These are phyloP conservation scores for Corymbia maculata DNA, from an alignment of 345 rosid species.

Conservation along the genomic window DNA sequence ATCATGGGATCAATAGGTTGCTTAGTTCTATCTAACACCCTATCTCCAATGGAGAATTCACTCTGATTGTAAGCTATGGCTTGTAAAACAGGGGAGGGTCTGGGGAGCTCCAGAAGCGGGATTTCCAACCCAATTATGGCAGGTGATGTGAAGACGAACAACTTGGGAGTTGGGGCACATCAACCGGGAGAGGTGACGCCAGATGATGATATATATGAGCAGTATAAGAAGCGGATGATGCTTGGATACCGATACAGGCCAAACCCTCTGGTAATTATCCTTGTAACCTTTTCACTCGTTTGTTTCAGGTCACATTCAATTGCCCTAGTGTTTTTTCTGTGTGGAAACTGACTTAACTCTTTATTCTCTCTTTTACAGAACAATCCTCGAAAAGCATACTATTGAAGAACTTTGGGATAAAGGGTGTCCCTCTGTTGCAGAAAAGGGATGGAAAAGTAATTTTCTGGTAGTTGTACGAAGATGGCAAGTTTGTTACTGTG, in stretches of 20 bases:
- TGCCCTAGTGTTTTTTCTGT: not conserved
- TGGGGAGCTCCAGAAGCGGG: conserved; percentile 86
- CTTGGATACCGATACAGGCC: conserved; percentile 94
- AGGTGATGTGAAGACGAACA: conserved; percentile 72
- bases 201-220: conserved; percentile 97
- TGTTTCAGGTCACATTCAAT: not conserved
- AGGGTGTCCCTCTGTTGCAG: not conserved
- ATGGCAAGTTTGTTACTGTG: not conserved
- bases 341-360: not conserved
- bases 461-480: not conserved
- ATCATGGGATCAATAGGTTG: not conserved
- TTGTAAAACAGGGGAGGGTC: conserved; percentile 74
- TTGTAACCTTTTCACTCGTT: not conserved
- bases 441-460: not conserved
- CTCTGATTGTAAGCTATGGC: not conserved
- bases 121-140: conserved; percentile 92
- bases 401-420: not conserved
- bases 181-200: conserved; percentile 85
- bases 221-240: conserved; percentile 99
- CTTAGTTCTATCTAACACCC: not conserved
- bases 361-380: not conserved
- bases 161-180: conserved; percentile 95
- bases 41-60: not conserved
- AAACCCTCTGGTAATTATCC: conserved; percentile 70
- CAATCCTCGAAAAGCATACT: not conserved